Evolutionary conservation across 1,139 yeast species (phyloP).

Genomic region (Taphrina pruni): DNA sequence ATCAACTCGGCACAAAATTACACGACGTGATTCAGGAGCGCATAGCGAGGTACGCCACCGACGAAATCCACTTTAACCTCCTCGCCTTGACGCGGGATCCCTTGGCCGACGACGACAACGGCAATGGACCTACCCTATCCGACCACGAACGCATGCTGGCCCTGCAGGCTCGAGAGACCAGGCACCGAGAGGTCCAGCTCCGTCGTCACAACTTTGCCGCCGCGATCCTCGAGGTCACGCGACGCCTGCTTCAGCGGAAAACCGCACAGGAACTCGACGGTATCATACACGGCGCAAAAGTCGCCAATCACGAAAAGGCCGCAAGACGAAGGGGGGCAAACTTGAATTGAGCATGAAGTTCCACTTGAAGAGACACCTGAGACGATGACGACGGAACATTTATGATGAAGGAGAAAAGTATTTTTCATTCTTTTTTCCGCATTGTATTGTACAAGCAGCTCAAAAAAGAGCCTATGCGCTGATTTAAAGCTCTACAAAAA

Average conservation of each 20-base stretch:
- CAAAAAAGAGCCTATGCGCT: background rate
- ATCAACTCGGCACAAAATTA: conserved; percentile 55
- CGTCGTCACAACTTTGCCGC: conserved; percentile 66
- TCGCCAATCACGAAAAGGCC: background rate
- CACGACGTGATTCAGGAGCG: conserved; percentile 58
- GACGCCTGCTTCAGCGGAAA: background rate
- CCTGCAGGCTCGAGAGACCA: conserved; percentile 52
- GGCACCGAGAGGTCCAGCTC: conserved; percentile 56
- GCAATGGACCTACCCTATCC: conserved; percentile 46
- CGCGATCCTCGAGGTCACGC: conserved; percentile 53
- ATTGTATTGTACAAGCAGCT: background rate
- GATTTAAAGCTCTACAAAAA: background rate
- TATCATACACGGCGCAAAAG: conserved; percentile 5
- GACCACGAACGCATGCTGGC: conserved; percentile 47
- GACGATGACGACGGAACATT: too few relatives aligned
- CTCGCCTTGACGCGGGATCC: conserved; percentile 63
- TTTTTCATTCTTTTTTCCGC: background rate
- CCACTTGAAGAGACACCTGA: background rate
- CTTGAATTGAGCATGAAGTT: background rate
- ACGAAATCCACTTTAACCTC: conserved; percentile 66
- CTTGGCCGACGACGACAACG: conserved; percentile 51
- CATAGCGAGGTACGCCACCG: conserved; percentile 57
- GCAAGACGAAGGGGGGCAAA: background rate
- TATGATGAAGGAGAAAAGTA: too few relatives aligned
- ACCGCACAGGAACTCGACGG: conserved; percentile 41